These are phyloP conservation scores for Arabidopsis hybrid DNA, from an alignment of 441 rosid genomes.

Conservation along the genomic window DNA sequence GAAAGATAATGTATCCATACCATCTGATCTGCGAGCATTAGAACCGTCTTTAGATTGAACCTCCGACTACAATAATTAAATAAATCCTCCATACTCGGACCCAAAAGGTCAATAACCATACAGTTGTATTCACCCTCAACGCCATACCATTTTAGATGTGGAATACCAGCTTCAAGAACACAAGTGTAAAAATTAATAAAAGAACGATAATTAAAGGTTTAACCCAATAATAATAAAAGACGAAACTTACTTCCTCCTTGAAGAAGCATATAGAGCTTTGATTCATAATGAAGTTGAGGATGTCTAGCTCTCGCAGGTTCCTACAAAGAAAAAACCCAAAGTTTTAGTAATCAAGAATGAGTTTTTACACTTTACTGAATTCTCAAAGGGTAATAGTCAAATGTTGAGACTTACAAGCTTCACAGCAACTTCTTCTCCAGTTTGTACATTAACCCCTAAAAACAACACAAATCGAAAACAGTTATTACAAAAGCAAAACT, in stretches of 20 bases:
- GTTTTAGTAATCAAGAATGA: not conserved
- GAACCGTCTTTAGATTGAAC: constrained; percentile 87
- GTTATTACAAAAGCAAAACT: constrained; percentile 19
- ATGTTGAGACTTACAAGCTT: constrained; percentile 70
- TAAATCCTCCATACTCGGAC: constrained; percentile 97
- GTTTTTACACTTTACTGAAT: too few relatives aligned
- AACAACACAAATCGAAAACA: constrained; percentile 19
- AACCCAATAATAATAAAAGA: too few relatives aligned
- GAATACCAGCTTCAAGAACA: constrained; percentile 82
- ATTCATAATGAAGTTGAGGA: constrained; percentile 99
- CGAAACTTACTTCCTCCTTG: constrained; percentile 93
- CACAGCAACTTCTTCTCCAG: constrained; percentile 98
- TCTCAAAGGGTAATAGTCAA: not conserved
- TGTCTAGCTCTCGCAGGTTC: constrained; percentile 94
- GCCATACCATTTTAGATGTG: constrained; percentile 98
- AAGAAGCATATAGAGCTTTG: constrained; percentile 95
- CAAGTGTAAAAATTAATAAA: constrained; percentile 11
- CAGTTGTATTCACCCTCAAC: constrained; percentile 90
- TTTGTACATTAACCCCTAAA: constrained; percentile 92
- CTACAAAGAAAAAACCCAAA: constrained; percentile 42
- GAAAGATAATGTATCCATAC: constrained; percentile 51
- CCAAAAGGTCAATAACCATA: constrained; percentile 98
- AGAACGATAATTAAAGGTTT: not conserved
- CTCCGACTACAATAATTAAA: constrained; percentile 95
- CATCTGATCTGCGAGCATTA: constrained; percentile 99